Conservation (phyloP, 2,329 filamentous ascomycete genomes). For the Sporothrix dimorphospora region DNA sequence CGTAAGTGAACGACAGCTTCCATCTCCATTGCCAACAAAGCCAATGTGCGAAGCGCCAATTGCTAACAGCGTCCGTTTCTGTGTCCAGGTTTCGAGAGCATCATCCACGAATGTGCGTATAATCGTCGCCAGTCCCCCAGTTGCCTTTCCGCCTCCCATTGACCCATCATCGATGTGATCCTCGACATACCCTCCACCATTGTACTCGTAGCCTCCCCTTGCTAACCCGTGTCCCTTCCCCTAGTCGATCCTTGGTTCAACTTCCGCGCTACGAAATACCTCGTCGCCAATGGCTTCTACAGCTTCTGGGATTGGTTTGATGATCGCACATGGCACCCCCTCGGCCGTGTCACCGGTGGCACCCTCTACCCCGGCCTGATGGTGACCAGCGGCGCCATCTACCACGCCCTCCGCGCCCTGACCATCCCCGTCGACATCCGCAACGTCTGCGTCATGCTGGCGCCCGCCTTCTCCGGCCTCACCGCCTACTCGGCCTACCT, state of each 20-base stretch:
- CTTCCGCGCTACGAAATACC: slow-evolving; percentile 96
- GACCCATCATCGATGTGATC: neutral
- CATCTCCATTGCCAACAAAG: neutral
- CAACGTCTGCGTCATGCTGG: slow-evolving; percentile 96
- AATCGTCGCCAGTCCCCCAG: slow-evolving; percentile 29
- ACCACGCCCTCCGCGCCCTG: slow-evolving; percentile 86
- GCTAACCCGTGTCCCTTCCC: slow-evolving; percentile 35
- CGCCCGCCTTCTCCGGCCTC: slow-evolving; percentile 89
- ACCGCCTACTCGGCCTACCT: slow-evolving; percentile 94
- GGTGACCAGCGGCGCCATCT: slow-evolving; percentile 97
- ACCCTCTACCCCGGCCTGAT: slow-evolving; percentile 98
- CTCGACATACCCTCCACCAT: neutral
- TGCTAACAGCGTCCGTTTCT: slow-evolving; percentile 15
- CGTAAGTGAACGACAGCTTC: slow-evolving; percentile 61
- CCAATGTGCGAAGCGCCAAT: neutral
- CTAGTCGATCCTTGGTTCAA: slow-evolving; percentile 99
- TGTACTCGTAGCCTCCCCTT: slow-evolving; percentile 20
- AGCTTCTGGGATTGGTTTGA: slow-evolving; percentile 99
- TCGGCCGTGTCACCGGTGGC: slow-evolving; percentile 95
- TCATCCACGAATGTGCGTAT: slow-evolving; percentile 96
- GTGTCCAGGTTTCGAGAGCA: slow-evolving; percentile 85
- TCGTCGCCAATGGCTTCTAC: slow-evolving; percentile 96
- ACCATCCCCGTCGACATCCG: slow-evolving; percentile 95
- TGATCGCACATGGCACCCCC: slow-evolving; percentile 98
- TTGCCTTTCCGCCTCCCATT: slow-evolving; percentile 25